phyloP scores from a whole-genome alignment of 305 asterid genomes.

The Fraxinus sp. region DNA sequence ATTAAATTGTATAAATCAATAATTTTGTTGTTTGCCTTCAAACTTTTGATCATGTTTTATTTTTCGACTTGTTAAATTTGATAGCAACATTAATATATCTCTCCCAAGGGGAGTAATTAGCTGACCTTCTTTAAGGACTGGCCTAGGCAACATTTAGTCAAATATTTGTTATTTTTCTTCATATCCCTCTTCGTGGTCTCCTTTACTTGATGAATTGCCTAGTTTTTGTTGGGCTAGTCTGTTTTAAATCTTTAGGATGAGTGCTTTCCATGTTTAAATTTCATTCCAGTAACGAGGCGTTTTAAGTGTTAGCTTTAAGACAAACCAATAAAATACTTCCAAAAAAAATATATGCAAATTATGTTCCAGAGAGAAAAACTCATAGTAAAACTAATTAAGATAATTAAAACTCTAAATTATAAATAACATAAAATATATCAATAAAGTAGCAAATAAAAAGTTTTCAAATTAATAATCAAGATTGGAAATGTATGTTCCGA shows the following conservation, averaged over 20 bases:
- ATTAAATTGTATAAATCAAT: not conserved
- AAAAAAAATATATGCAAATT: not conserved
- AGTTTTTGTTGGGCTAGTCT: not conserved
- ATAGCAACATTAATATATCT: not conserved
- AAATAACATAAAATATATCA: not conserved
- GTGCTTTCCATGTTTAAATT: not conserved
- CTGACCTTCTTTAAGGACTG: not conserved
- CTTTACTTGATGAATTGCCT: not conserved
- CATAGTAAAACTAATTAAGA: not conserved
- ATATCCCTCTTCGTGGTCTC: not conserved
- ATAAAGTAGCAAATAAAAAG: not conserved
- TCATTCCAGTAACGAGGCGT: not conserved
- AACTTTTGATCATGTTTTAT: not conserved
- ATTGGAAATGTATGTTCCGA: not conserved
- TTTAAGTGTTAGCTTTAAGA: not conserved
- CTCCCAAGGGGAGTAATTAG: not conserved
- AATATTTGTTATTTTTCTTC: not conserved
- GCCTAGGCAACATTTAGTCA: not conserved
- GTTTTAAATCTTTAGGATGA: not conserved
- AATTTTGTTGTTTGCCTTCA: not conserved
- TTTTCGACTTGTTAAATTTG: not conserved
- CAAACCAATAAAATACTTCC: not conserved
- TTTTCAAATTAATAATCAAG: not conserved
- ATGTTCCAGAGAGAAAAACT: not conserved
- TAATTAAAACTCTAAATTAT: not conserved